A percentile compares a stretch with the other conserved stretches of the same genome.
Conservation (phyloP, 2,329 filamentous ascomycete species). For the Esteya vermicola region DNA sequence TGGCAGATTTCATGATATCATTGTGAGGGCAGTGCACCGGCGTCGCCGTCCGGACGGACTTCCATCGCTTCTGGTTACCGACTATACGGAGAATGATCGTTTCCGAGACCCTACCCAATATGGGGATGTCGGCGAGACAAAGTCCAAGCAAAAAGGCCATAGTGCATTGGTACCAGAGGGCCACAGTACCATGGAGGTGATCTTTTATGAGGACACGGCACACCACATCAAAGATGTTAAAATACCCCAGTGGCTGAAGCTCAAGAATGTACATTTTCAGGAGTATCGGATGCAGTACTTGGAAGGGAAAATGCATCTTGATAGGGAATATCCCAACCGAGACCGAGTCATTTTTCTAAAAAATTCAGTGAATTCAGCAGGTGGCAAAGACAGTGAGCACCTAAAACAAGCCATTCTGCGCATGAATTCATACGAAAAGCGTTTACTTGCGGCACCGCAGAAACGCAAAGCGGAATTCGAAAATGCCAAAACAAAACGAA, state of each 20-base stretch:
- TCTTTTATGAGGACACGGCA: conserved; percentile 52
- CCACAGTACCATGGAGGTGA: conserved; percentile 55
- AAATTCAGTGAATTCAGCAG: too few relatives aligned
- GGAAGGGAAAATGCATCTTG: conserved; percentile 58
- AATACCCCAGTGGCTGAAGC: conserved; percentile 44
- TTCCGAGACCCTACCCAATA: conserved; percentile 41
- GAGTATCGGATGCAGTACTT: conserved; percentile 40
- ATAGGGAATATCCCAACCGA: conserved; percentile 19
- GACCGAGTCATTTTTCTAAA: not conserved
- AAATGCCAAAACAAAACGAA: too few relatives aligned
- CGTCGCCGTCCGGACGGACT: conserved; percentile 29
- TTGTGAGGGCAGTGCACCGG: conserved; percentile 52
- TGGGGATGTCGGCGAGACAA: conserved; percentile 25
- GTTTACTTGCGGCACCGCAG: too few relatives aligned
- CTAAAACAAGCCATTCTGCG: too few relatives aligned
- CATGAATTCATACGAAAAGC: too few relatives aligned
- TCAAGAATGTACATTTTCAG: conserved; percentile 64
- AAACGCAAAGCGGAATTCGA: too few relatives aligned
- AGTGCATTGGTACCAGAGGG: too few relatives aligned
- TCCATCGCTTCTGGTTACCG: conserved; percentile 58
- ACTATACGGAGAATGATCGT: conserved; percentile 59
- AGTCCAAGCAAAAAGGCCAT: too few relatives aligned
- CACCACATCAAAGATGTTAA: conserved; percentile 42
- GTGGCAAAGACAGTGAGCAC: too few relatives aligned
- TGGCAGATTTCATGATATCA: conserved; percentile 49